Percentiles rank a stretch among this genome's conserved stretches.
These are phyloP conservation scores for Apophysomyces elegans DNA, from an alignment of 371 early-diverging fungal species.

Conservation along the genomic window DNA sequence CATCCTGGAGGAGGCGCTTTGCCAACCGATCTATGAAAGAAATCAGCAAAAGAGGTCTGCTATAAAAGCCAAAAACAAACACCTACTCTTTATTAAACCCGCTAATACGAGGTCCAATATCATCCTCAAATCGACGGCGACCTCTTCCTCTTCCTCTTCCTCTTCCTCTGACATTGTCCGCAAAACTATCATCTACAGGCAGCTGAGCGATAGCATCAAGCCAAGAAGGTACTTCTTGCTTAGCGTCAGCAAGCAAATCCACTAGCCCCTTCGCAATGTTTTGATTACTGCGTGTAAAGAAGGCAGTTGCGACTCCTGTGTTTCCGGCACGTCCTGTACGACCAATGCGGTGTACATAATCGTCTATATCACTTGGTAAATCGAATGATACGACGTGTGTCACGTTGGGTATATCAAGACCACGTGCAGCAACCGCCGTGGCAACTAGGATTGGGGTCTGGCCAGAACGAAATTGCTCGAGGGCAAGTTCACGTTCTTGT, in stretches of 20 bases:
- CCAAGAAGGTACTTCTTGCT: slow-evolving; percentile 65
- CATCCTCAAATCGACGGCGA: not conserved
- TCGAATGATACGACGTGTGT: slow-evolving; percentile 94
- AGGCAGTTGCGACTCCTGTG: slow-evolving; percentile 93
- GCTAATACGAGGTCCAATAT: not conserved
- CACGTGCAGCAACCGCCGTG: slow-evolving; percentile 99
- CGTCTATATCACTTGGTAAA: slow-evolving; percentile 89
- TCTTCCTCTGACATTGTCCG: slow-evolving; percentile 1
- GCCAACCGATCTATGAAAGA: not conserved
- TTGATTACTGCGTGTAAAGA: slow-evolving; percentile 92
- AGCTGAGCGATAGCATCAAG: slow-evolving; percentile 47
- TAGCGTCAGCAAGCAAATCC: slow-evolving; percentile 75
- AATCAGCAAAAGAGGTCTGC: not conserved
- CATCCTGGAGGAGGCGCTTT: not conserved
- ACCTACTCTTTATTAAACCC: not conserved
- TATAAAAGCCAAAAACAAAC: not conserved
- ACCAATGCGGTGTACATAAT: slow-evolving; percentile 92
- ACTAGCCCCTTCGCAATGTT: slow-evolving; percentile 75
- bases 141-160: not conserved
- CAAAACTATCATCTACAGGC: not conserved
- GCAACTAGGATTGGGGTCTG: slow-evolving; percentile 95
- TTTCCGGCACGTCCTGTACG: slow-evolving; percentile 98
- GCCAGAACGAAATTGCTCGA: slow-evolving; percentile 89
- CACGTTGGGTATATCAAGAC: slow-evolving; percentile 92
- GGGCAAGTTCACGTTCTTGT: slow-evolving; percentile 93